A percentile compares a stretch with the other conserved stretches of the same genome.
Conservation (phyloP, 1,139 yeast genomes). For the Saccharomyces hybrid region DNA sequence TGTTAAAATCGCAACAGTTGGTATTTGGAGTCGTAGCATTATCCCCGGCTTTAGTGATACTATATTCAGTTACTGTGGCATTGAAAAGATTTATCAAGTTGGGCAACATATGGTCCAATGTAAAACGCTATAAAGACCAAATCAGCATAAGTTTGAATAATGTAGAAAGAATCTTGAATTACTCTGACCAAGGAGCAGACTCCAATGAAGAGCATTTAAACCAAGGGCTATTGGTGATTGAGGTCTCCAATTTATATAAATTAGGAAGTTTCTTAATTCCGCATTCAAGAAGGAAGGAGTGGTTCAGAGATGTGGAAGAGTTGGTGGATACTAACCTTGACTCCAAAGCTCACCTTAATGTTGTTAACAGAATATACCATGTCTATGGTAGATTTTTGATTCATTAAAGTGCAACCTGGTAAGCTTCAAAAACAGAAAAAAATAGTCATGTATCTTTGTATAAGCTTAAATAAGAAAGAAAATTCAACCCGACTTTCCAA, state of each 20-base stretch:
- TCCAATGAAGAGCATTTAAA: constrained; percentile 23
- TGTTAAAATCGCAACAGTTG: constrained; percentile 82
- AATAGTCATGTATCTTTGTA: neutral
- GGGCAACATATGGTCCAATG: constrained; percentile 24
- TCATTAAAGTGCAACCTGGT: neutral
- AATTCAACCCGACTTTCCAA: no score
- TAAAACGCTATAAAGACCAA: constrained; percentile 17
- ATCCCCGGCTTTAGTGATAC: constrained; percentile 65
- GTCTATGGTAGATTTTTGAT: constrained; percentile 37
- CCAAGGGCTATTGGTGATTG: constrained; percentile 48
- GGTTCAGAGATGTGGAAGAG: constrained; percentile 51
- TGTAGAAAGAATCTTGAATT: constrained; percentile 46
- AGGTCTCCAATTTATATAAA: constrained; percentile 45
- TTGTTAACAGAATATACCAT: constrained; percentile 49
- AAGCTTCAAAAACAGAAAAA: neutral
- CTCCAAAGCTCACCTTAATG: constrained; percentile 35
- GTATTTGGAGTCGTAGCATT: constrained; percentile 88
- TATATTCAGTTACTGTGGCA: constrained; percentile 14
- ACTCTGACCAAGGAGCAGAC: constrained; percentile 15
- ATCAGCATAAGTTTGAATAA: constrained; percentile 48
- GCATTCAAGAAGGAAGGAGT: constrained; percentile 38
- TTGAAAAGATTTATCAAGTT: constrained; percentile 16
- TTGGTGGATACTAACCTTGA: constrained; percentile 32
- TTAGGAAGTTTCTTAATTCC: constrained; percentile 46
- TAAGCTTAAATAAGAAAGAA: neutral